These are phyloP conservation scores for Colletotrichum orbiculare DNA, from an alignment of 2,329 filamentous ascomycete species.

Conservation along the genomic window DNA sequence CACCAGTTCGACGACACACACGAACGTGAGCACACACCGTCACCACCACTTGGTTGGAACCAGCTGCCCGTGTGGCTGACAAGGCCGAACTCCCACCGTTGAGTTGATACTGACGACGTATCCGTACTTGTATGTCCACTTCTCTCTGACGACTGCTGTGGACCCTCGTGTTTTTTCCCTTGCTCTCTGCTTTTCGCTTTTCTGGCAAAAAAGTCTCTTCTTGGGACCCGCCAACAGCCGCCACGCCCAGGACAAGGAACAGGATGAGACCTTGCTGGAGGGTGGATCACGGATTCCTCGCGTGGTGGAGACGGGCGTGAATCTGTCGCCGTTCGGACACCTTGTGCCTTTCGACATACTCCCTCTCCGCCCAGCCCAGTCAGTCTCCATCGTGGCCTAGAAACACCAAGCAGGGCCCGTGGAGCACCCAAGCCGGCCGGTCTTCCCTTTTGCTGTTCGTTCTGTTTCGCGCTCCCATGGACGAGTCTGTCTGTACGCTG, in stretches of 20 bases:
- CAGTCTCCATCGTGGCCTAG: not conserved
- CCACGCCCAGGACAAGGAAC: constrained; percentile 5
- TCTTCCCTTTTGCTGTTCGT: not conserved
- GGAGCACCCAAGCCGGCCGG: constrained; percentile 9
- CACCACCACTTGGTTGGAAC: not conserved
- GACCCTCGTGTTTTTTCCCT: constrained; percentile 31
- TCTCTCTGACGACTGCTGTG: constrained; percentile 33
- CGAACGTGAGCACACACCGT: too few relatives aligned
- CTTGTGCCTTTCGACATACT: not conserved
- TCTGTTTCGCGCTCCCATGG: too few relatives aligned
- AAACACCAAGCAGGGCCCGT: constrained; percentile 27
- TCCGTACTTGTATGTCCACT: constrained; percentile 13
- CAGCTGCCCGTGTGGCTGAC: too few relatives aligned
- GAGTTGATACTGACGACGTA: too few relatives aligned
- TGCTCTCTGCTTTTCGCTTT: not conserved
- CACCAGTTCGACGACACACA: too few relatives aligned
- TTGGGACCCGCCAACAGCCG: constrained; percentile 11
- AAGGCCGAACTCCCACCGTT: constrained; percentile 4
- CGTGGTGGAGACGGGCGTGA: too few relatives aligned
- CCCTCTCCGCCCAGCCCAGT: constrained; percentile 3
- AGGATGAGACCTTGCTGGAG: constrained; percentile 13
- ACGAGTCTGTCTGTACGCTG: too few relatives aligned
- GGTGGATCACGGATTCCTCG: not conserved
- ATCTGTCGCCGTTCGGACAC: too few relatives aligned
- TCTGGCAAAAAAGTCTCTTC: not conserved